Base-by-base conservation (phyloP, 768 basidiomycete genomes). In the Leucocoprinus birnbaumii region DNA sequence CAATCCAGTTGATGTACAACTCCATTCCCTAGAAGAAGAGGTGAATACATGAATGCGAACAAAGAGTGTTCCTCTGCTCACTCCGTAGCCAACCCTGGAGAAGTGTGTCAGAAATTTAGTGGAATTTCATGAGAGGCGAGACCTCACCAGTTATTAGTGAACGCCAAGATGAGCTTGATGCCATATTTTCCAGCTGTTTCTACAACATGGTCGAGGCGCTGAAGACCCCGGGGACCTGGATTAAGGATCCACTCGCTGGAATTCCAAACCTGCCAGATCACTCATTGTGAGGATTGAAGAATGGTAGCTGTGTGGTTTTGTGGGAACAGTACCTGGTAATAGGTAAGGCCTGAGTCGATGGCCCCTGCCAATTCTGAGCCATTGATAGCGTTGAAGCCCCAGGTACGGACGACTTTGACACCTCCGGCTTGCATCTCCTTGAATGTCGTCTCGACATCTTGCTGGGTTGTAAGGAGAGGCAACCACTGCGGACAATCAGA, bases 1-100 rank as follows among this genome's bases (percentile, higher is more conserved):
- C 69, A 46, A 85, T 79, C 70, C 82, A 80, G 57, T 76, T 72
- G 49, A 84, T 75, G 57, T 85, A 86, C 21, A 85, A 78, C 58
- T 86, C 84, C 58, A 79, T 72, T 21, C 85, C 83, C 80, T 82
- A 54, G 3, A 18, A 14, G 24, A 34, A 2, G 18, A 18, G 51
- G 22, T 60, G 42, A 10, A 9, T 24, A 41, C 26, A 3, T 40
- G 34, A 21, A n/a, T 34, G 22, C 3, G 3, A 14, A 50, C 7
- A 41, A 52, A 14, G n/a, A n/a, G n/a, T 21, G 51, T 16, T 2
- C 40, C 21, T 35, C 14, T 14, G 62, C 73, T 56, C 67, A 81
- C 82, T 2, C 81, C 80, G 61, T 84, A 83, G 47, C 79, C 81
- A 22, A 80, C 75, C 81, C 81, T 82, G 46, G 14, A 27, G 43